These are phyloP conservation scores for Eucalyptus dawsonii DNA, from an alignment of 345 rosid genomes.

Conservation along the genomic window DNA sequence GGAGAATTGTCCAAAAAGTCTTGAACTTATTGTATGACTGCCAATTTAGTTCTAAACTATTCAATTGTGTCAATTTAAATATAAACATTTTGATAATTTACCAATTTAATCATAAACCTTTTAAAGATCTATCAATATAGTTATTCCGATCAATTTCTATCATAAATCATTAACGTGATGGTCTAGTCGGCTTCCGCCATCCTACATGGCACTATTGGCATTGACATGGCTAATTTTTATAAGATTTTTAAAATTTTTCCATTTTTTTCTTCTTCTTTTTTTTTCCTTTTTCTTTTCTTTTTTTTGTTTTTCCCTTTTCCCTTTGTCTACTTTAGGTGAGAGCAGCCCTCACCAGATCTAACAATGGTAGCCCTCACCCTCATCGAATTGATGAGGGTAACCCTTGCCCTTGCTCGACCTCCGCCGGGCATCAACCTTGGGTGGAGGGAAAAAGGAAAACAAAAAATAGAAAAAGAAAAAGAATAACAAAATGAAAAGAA, in stretches of 20 bases:
- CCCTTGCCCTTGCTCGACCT: no score
- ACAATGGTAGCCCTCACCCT: rapidly evolving
- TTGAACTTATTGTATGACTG: rapidly evolving
- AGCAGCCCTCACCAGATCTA: rapidly evolving
- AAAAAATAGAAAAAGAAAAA: no score
- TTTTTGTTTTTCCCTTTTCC: no score
- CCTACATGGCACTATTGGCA: no score
- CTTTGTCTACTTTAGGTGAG: rapidly evolving
- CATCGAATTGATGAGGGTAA: rapidly evolving
- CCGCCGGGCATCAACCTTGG: rapidly evolving
- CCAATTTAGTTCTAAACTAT: no score
- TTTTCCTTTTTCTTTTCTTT: rapidly evolving
- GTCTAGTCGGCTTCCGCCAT: rapidly evolving
- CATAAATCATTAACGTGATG: rapidly evolving
- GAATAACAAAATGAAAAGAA: rapidly evolving
- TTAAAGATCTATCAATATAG: rapidly evolving
- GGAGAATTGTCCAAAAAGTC: no score
- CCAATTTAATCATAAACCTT: rapidly evolving
- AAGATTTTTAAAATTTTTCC: rapidly evolving
- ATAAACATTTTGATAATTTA: no score
- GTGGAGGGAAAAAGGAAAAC: rapidly evolving
- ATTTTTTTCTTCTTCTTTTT: no score
- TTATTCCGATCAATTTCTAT: no score
- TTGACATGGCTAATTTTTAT: no score
- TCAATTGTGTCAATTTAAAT: no score